A percentile compares a stretch with the other conserved stretches of the same genome.
phyloP scores from a whole-genome alignment of 2,329 filamentous ascomycete genomes.

The Dactylonectria estremocensis region DNA sequence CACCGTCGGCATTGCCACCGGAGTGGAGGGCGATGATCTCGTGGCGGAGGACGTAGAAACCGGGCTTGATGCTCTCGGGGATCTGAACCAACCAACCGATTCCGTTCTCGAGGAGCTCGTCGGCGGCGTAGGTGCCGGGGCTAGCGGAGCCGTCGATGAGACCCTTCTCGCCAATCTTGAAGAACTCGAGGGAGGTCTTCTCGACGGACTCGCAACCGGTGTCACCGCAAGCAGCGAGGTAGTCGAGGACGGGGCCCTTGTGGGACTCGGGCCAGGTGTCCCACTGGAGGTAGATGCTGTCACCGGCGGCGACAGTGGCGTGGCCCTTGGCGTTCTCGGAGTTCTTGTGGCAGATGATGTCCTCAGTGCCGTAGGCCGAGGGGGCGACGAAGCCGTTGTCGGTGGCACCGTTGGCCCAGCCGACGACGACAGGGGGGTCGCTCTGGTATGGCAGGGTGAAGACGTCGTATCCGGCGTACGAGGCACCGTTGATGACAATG shows the following conservation, averaged over 20 bases:
- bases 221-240: conserved; percentile 71
- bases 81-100: conserved; percentile 55
- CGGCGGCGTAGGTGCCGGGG: conserved; percentile 54
- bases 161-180: conserved; percentile 76
- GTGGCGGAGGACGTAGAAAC: conserved; percentile 66
- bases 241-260: conserved; percentile 72
- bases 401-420: conserved; percentile 60
- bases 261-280: conserved; percentile 61
- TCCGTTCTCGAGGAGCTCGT: conserved; percentile 60
- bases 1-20: conserved; percentile 60
- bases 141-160: conserved; percentile 62
- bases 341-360: conserved; percentile 65
- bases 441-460: conserved; percentile 37
- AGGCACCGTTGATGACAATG: conserved; percentile 47
- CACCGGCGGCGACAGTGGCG: conserved; percentile 58
- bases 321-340: conserved; percentile 57
- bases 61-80: conserved; percentile 54
- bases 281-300: conserved; percentile 60
- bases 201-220: conserved; percentile 70
- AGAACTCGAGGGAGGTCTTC: conserved; percentile 70
- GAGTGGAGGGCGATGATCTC: conserved; percentile 68
- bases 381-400: conserved; percentile 68
- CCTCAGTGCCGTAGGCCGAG: conserved; percentile 55
- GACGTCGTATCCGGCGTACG: conserved; percentile 44
- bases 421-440: conserved; percentile 47